phyloP scores from a whole-genome alignment of 306 rosid genomes.

The Castanea mollissima region DNA sequence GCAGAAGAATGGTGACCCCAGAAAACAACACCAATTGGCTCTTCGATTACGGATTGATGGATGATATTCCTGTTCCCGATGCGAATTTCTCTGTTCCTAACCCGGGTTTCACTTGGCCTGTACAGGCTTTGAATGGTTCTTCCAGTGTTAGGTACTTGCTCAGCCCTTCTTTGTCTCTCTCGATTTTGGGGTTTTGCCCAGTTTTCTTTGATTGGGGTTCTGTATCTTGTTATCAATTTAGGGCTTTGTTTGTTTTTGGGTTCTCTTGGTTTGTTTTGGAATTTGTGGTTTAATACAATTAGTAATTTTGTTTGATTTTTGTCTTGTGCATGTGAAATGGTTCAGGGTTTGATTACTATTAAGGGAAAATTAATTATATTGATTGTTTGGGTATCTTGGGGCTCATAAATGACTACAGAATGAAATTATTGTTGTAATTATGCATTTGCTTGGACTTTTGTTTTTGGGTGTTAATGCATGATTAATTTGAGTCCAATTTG shows the following conservation, averaged over 20 bases:
- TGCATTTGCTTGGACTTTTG: neutral
- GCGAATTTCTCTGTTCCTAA: slow-evolving; percentile 50
- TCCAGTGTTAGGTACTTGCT: slow-evolving; percentile 49
- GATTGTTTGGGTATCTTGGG: neutral
- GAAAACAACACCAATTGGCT: slow-evolving; percentile 91
- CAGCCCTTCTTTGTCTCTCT: neutral
- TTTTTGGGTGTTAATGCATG: neutral
- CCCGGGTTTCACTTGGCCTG: slow-evolving; percentile 69
- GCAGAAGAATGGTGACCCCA: slow-evolving; percentile 71
- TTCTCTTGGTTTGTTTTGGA: neutral
- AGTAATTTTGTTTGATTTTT: neutral
- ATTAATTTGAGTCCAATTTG: neutral
- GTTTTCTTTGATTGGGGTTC: neutral
- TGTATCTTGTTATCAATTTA: neutral
- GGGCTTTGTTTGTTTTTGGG: neutral
- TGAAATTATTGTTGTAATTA: neutral
- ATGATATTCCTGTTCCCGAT: slow-evolving; percentile 67
- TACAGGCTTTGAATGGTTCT: slow-evolving; percentile 44
- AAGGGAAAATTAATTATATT: neutral
- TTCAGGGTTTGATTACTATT: neutral
- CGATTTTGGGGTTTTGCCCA: neutral
- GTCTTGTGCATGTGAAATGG: neutral
- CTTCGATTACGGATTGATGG: slow-evolving; percentile 71
- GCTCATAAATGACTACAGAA: slow-evolving; percentile 8
- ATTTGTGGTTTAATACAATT: neutral